Base-by-base conservation (phyloP, 208 protist species). In the Phytomonas sp. region DNA sequence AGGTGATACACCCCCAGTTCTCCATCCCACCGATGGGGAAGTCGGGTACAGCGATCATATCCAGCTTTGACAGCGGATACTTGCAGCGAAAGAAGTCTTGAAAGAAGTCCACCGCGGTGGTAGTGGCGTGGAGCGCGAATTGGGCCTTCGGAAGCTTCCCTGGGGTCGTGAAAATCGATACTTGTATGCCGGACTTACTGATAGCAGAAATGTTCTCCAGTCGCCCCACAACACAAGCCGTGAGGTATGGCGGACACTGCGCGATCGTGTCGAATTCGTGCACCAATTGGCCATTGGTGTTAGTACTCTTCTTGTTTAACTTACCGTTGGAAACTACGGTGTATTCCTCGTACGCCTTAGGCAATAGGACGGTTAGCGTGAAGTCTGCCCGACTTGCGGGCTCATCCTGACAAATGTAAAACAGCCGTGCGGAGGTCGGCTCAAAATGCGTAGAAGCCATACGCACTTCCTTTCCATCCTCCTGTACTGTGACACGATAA, bases 21-120 rank as follows among this genome's bases (percentile, higher is more conserved):
- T 97, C 98, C 98, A 99, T 99, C 17, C 98, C 98, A 65, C 99
- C 99, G 40, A 95, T 89, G 2, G 85, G 85, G 75, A 98, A 99
- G 70, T 98, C 93, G 7, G 97, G 93, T 60, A 99, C 91, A 8
- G 97, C 96, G 15, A 99, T 84, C n/a, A 99, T 69, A 79, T 99
- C 98, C 29, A 98, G 78, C 82, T 99, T 99, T 17, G 96, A 87
- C 28, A 99, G 84, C 9, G 97, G 96, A 76, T 95, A 98, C 34
- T 80, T 82, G 64, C 90, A 80, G 60, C 82, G 80, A 73, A 98
- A 98, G 62, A 96, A 95, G 30, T 88, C 76, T 61, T 93, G 87
- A 71, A 95, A 97, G 65, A 82, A 94, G 43, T 89, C 69, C 28
- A 98, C 68, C 11, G 91, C 75, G 71, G 94, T 88, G 2, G 72